A percentile compares a stretch with the other conserved stretches of the same genome.
Evolutionary conservation across 495 filamentous ascomycete species (phyloP).

Genomic region (Aspergillus ellipticus): DNA sequence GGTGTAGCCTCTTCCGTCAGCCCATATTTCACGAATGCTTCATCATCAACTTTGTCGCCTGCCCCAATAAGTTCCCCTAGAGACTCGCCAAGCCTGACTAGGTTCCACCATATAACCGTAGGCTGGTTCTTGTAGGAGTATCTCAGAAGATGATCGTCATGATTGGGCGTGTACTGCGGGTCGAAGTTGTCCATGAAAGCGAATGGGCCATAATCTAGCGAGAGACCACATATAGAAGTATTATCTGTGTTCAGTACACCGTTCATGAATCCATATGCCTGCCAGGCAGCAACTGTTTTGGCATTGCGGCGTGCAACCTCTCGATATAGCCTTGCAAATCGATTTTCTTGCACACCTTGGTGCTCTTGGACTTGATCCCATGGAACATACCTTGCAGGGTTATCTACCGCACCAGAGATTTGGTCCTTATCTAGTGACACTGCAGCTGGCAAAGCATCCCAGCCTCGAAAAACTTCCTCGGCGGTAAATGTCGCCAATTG

Average conservation of each 20-base stretch:
- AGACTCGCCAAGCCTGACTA: conserved; percentile 87
- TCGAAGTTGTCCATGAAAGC: conserved; percentile 97
- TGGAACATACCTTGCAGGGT: conserved; percentile 47
- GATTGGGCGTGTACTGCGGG: conserved; percentile 91
- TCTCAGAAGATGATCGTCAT: conserved; percentile 83
- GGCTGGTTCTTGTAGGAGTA: conserved; percentile 95
- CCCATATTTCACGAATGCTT: conserved; percentile 66
- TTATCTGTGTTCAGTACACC: conserved; percentile 97
- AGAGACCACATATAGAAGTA: conserved; percentile 83
- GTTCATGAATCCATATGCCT: conserved; percentile 97
- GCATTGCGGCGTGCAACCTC: conserved; percentile 86
- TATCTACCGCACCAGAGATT: conserved; percentile 35
- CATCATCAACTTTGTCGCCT: conserved; percentile 62
- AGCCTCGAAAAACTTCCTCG: conserved; percentile 81
- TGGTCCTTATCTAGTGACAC: conserved; percentile 29
- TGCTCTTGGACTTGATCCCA: conserved; percentile 59
- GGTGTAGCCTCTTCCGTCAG: conserved; percentile 62
- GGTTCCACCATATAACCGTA: conserved; percentile 97
- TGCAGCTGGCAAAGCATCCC: conserved; percentile 69
- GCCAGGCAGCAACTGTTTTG: conserved; percentile 86
- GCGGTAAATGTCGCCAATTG: conserved; percentile 75
- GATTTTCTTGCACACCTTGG: conserved; percentile 68
- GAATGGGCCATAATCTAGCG: conserved; percentile 92
- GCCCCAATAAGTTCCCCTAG: conserved; percentile 83
- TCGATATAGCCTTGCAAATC: conserved; percentile 81